Evolutionary conservation across 2,329 filamentous ascomycete genomes (phyloP).

Genomic region (Leptographium procerum): DNA sequence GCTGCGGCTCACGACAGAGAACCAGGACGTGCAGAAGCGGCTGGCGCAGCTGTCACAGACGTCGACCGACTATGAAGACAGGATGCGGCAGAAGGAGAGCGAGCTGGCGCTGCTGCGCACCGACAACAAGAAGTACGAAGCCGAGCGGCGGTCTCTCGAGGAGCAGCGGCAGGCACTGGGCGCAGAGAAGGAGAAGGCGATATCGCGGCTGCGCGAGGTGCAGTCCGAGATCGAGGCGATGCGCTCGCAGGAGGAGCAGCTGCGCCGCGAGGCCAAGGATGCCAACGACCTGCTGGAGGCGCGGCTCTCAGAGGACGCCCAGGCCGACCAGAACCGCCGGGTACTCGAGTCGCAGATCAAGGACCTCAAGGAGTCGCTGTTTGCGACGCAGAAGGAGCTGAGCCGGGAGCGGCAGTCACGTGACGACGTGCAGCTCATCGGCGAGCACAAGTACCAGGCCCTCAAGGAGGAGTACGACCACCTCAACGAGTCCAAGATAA

Average conservation of each 20-base stretch:
- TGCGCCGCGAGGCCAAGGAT: slow-evolving; percentile 82
- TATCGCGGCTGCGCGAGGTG: slow-evolving; percentile 65
- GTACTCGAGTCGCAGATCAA: slow-evolving; percentile 79
- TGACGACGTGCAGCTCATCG: slow-evolving; percentile 83
- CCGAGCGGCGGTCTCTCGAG: slow-evolving; percentile 67
- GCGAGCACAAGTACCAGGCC: slow-evolving; percentile 75
- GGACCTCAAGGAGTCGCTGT: slow-evolving; percentile 76
- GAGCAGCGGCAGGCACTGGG: slow-evolving; percentile 62
- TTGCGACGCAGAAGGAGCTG: slow-evolving; percentile 74
- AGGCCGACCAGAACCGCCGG: slow-evolving; percentile 69
- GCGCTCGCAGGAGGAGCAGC: slow-evolving; percentile 69
- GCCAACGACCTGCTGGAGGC: slow-evolving; percentile 78
- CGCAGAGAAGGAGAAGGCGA: slow-evolving; percentile 68
- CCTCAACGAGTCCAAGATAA: slow-evolving; percentile 90
- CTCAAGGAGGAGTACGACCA: slow-evolving; percentile 77
- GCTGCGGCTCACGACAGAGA: slow-evolving; percentile 67
- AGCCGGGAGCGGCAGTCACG: slow-evolving; percentile 87
- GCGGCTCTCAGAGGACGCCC: slow-evolving; percentile 78
- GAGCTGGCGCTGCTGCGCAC: slow-evolving; percentile 75
- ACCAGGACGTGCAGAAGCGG: slow-evolving; percentile 71
- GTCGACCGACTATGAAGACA: slow-evolving; percentile 88
- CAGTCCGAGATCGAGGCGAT: slow-evolving; percentile 83
- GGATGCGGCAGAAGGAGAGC: slow-evolving; percentile 87
- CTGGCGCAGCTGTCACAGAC: slow-evolving; percentile 80
- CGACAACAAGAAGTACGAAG: slow-evolving; percentile 73